These are phyloP conservation scores for Protomyces macrosporus DNA, from an alignment of 1,139 yeast species.

Conservation along the genomic window DNA sequence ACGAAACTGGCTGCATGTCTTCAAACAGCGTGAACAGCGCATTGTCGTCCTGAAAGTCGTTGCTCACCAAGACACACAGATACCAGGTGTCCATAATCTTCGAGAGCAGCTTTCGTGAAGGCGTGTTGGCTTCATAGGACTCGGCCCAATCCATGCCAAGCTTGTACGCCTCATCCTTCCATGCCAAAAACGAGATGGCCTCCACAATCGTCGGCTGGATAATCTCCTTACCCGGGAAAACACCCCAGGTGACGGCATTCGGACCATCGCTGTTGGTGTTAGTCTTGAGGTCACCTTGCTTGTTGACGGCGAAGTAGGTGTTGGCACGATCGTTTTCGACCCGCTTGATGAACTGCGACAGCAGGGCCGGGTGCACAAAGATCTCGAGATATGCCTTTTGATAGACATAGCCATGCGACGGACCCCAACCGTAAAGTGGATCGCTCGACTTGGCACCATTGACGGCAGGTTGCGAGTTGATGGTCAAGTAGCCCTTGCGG, in stretches of 20 bases:
- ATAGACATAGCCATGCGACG: slow-evolving; percentile 81
- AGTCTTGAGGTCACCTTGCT: slow-evolving; percentile 49
- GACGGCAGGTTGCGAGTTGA: slow-evolving; percentile 92
- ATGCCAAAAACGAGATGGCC: slow-evolving; percentile 77
- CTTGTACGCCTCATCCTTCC: slow-evolving; percentile 94
- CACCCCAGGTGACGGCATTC: slow-evolving; percentile 98
- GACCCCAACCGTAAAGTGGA: slow-evolving; percentile 89
- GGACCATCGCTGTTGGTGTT: slow-evolving; percentile 69
- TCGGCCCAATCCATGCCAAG: slow-evolving; percentile 75
- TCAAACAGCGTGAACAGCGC: slow-evolving; percentile 19
- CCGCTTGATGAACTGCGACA: slow-evolving; percentile 44
- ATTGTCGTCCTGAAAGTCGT: slow-evolving; percentile 48
- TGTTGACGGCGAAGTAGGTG: slow-evolving; percentile 75
- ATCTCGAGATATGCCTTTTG: slow-evolving; percentile 90
- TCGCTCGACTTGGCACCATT: slow-evolving; percentile 73
- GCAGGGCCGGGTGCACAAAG: slow-evolving; percentile 57
- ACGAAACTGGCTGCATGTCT: slow-evolving; percentile 1
- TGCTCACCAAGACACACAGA: slow-evolving; percentile 84
- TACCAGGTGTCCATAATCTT: slow-evolving; percentile 56
- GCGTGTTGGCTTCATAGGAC: slow-evolving; percentile 41
- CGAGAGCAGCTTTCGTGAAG: slow-evolving; percentile 45
- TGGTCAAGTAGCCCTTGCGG: slow-evolving; percentile 63
- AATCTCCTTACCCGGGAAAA: slow-evolving; percentile 86
- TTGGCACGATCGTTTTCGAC: slow-evolving; percentile 48
- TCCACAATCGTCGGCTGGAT: slow-evolving; percentile 93